Percentiles rank a stretch among this genome's conserved stretches.
phyloP scores from a whole-genome alignment of 1,139 yeast genomes.

The Suhomyces chickasaworum region DNA sequence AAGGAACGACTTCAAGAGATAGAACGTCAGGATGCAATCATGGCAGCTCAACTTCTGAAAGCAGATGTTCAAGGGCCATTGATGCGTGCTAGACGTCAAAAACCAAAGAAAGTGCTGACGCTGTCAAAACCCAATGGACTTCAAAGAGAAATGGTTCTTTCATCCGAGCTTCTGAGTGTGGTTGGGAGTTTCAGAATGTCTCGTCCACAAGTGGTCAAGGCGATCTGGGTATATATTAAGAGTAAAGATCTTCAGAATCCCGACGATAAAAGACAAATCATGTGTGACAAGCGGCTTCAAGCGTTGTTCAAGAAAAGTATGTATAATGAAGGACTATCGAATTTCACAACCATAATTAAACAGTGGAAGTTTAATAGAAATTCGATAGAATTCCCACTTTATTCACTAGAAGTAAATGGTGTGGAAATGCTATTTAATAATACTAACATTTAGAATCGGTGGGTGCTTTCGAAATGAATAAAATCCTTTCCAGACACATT shows the following conservation, averaged over 20 bases:
- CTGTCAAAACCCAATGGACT: conserved; percentile 28
- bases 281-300: conserved; percentile 66
- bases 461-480: conserved; percentile 71
- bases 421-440: no score
- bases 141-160: conserved; percentile 44
- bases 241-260: conserved; percentile 68
- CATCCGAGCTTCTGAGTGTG: conserved; percentile 52
- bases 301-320: conserved; percentile 56
- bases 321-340: no score
- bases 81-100: conserved; percentile 20
- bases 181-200: conserved; percentile 46
- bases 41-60: conserved; percentile 52
- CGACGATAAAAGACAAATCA: conserved; percentile 61
- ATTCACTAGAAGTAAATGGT: no score
- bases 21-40: conserved; percentile 42
- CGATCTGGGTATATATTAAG: conserved; percentile 74
- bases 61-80: conserved; percentile 28
- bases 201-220: conserved; percentile 72
- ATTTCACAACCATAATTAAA: no score
- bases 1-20: conserved; percentile 34
- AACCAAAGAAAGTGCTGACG: not conserved
- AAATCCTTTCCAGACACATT: conserved; percentile 56
- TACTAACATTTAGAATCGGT: conserved; percentile 44
- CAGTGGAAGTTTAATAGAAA: no score
- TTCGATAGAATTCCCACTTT: no score